Base-by-base conservation (phyloP, 352 stramenopile genomes). In the Globisporangium recalcitrans region DNA sequence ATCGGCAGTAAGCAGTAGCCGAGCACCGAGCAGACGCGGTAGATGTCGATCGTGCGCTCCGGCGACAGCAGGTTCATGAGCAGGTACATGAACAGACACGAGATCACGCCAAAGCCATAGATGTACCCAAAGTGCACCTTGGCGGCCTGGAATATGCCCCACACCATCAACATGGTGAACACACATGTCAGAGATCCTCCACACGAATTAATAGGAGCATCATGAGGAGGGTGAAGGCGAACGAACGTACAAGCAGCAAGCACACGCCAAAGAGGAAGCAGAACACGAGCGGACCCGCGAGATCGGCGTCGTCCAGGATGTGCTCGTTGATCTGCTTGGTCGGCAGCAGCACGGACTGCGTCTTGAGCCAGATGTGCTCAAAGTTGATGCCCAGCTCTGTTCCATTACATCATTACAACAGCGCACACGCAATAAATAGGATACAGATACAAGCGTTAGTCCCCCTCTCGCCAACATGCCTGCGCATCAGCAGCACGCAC, bases 71-170 rank as follows among this genome's bases (percentile, higher is more conserved):
- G 73, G 78, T 99, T 99, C 65, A 99, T 85, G 34, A 99, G 81
- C 36, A 98, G 59, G 53, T 97, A 98, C 82, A 99, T 95, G 64
- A 91, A 91, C 21, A 98, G 53, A 71, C 94, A 99, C 49, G 96
- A 98, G 62, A 98, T 90, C n/a, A 98, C 70, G 27, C 96, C 95
- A 73, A 99, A 99, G 48, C 96, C 96, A 76, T 99, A 99, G 63
- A 99, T 98, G 75, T 99, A 99, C 36, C 97, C 96, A 71, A 99
- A 99, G 63, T 99, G 95, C 57, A 98, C 75, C 74, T 98, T 98
- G 42, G 84, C 90, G 42, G 77, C 78, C 84, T 93, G 49, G 6
- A 60, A 27, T 21, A 49, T 21, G 51, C 40, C 9, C 2, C 14
- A 60, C 2, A 46, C 5, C 10, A 22, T 62, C 10, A 67, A 67